Evolutionary conservation across 2,329 filamentous ascomycete genomes (phyloP), one percentile per base, ranked within the genome.

Genomic region (Karstenula rhodostoma): DNA sequence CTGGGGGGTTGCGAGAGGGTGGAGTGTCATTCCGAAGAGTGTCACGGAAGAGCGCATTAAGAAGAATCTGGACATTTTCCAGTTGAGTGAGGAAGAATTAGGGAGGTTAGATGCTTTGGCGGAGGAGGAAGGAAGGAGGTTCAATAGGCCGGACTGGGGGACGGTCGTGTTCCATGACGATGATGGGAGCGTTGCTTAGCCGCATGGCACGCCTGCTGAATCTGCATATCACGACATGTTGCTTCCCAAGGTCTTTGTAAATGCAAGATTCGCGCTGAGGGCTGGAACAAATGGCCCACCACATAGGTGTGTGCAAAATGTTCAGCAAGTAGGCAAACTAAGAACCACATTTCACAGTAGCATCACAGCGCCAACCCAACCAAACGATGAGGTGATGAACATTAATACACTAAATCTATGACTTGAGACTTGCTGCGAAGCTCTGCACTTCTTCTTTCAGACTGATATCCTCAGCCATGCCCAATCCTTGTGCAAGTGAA

Each of bases 1-100:
- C 73, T 96, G 93, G 93, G 54, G 54, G 1, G 95, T 92, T 10
- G 92, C 95, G 85, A 35, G 58, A 17, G 64, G 64, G 5, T 61
- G 59, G 60, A 65, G 60, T 52, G 64, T 67, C 12, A 66, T 67
- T 29, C 65, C 64, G 42, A 67, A 67, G 50, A 62, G 60, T 29
- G 64, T 66, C 5, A 66, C 61, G 9, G 56, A 63, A 25, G 55
- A 56, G 35, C 37, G 64, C 8, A 65, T 67, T 13, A 51, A 50
- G 22, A 52, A 42, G 29, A 67, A 66, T 48, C 56, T 64, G 23
- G 35, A 62, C 35, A 55, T 63, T 9, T 67, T 65, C 33, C 19
- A 58, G 37, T 25, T 62, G 51, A 50, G 53, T n/a, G 53, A 53
- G 17, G 62, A 59, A 6, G 66, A 71, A 56, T 57, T 67, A 35